These are phyloP conservation scores for Tolypocladium endophyticum DNA, from an alignment of 2,329 filamentous ascomycete species.

Conservation along the genomic window DNA sequence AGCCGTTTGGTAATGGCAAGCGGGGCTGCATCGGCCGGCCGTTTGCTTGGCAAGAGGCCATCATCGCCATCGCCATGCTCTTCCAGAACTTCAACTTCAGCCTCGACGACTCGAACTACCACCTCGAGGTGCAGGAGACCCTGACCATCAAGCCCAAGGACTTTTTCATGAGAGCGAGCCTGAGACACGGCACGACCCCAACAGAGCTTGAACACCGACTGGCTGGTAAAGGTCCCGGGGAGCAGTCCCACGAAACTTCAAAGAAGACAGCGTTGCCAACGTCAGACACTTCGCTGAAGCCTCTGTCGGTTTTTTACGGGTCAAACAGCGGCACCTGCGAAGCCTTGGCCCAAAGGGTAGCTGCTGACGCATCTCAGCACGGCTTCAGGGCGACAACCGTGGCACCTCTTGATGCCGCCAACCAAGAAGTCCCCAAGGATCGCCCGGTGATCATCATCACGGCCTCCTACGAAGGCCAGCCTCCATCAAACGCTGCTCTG, in stretches of 20 bases:
- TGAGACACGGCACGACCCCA: conserved; percentile 37
- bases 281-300: conserved; percentile 18
- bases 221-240: conserved; percentile 16
- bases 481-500: conserved; percentile 59
- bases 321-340: conserved; percentile 70
- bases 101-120: conserved; percentile 49
- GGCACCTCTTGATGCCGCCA: conserved; percentile 50
- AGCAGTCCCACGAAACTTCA: conserved; percentile 1
- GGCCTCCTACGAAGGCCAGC: conserved; percentile 64
- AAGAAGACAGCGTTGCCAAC: neutral
- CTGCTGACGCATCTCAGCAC: conserved; percentile 43
- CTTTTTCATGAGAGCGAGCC: conserved; percentile 48
- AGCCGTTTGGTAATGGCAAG: conserved; percentile 65
- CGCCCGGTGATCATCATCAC: conserved; percentile 57
- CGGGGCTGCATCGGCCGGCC: conserved; percentile 62
- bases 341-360: conserved; percentile 52
- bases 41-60: conserved; percentile 65
- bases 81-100: conserved; percentile 63
- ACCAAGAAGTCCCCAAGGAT: conserved; percentile 46
- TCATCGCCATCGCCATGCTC: conserved; percentile 50
- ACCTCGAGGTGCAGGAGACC: conserved; percentile 42
- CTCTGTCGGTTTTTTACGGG: conserved; percentile 60
- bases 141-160: conserved; percentile 54
- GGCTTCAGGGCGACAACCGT: conserved; percentile 47
- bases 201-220: conserved; percentile 36